Conservation (phyloP, 805 yeast species). For the Zygoascus flipseniorum region DNA sequence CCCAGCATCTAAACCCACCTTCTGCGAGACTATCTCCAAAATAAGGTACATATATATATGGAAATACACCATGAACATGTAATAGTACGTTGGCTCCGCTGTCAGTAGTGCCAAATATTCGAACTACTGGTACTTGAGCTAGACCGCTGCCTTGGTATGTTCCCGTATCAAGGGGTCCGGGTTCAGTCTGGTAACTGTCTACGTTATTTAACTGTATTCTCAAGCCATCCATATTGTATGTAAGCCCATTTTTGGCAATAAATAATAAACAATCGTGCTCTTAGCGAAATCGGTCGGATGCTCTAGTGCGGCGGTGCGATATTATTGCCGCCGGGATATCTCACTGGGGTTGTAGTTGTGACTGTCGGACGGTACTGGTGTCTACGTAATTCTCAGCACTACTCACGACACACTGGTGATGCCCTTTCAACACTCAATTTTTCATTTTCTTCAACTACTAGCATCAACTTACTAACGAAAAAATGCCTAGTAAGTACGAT, state of each 20-base stretch:
- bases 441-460: constrained; percentile 3
- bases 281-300: not conserved
- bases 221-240: not conserved
- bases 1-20: not conserved
- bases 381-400: not conserved
- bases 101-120: constrained; percentile 66
- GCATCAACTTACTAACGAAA: not conserved
- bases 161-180: constrained; percentile 5
- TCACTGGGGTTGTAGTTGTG: not conserved
- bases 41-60: constrained; percentile 67
- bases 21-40: constrained; percentile 29
- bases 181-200: constrained; percentile 23
- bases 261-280: not conserved
- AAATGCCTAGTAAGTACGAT: constrained; percentile 1
- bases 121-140: constrained; percentile 56
- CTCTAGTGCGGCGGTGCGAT: not conserved
- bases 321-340: not conserved
- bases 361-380: not conserved
- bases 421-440: not conserved
- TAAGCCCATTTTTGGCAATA: not conserved
- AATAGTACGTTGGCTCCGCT: constrained; percentile 52
- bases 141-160: constrained; percentile 2
- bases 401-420: not conserved
- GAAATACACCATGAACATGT: constrained; percentile 79
- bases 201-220: constrained; percentile 23